Evolutionary conservation across 1,284 basidiomycete genomes (phyloP).

Genomic region (Flammula alnicola): DNA sequence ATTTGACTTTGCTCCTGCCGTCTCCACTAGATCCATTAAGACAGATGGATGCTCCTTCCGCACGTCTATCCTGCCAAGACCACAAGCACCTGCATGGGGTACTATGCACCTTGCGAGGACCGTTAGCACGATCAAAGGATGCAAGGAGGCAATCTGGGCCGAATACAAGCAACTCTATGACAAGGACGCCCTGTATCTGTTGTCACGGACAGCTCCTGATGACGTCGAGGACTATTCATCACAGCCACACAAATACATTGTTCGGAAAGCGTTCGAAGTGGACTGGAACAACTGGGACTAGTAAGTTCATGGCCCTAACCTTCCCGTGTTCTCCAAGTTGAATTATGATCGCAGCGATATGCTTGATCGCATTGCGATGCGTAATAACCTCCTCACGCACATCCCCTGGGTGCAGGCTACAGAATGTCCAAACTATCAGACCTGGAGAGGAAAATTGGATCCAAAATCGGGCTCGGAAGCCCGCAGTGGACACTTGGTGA

Average conservation of each 20-base stretch:
- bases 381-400: slow-evolving; percentile 48
- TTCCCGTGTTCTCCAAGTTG: not conserved
- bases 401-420: slow-evolving; percentile 52
- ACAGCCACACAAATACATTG: slow-evolving; percentile 36
- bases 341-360: slow-evolving; percentile 58
- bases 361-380: slow-evolving; percentile 70
- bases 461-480: slow-evolving; percentile 13
- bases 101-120: slow-evolving; percentile 67
- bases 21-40: slow-evolving; percentile 15
- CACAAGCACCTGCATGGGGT: slow-evolving; percentile 36
- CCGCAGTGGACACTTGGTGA: slow-evolving; percentile 16
- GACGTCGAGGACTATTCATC: slow-evolving; percentile 30
- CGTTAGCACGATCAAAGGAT: slow-evolving; percentile 57
- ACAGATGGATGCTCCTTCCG: slow-evolving; percentile 20
- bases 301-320: slow-evolving; percentile 42
- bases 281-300: slow-evolving; percentile 73
- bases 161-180: slow-evolving; percentile 60
- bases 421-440: slow-evolving; percentile 55
- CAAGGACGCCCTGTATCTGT: slow-evolving; percentile 32
- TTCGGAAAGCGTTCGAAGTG: slow-evolving; percentile 64
- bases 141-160: slow-evolving; percentile 71
- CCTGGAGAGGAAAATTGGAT: slow-evolving; percentile 50
- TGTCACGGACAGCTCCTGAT: slow-evolving; percentile 18
- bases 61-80: slow-evolving; percentile 3
- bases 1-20: slow-evolving; percentile 15